phyloP scores from a whole-genome alignment of 2,329 filamentous ascomycete genomes.

The Hymenotorrendiella dingleyae region DNA sequence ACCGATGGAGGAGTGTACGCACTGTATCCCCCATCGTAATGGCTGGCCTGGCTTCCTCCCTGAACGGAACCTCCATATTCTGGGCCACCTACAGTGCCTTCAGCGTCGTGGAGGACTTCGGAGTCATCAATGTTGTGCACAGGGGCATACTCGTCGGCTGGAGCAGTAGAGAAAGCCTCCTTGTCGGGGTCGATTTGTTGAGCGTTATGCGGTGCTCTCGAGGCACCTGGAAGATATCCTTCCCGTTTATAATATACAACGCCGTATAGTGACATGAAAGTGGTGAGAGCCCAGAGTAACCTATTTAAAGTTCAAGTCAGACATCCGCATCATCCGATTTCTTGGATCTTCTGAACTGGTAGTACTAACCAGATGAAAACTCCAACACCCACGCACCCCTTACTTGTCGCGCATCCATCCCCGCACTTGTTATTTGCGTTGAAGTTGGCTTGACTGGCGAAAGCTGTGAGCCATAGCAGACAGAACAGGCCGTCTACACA shows the following conservation, averaged over 20 bases:
- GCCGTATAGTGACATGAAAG: constrained; percentile 53
- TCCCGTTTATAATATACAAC: constrained; percentile 57
- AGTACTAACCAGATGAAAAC: constrained; percentile 54
- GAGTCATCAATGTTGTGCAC: constrained; percentile 42
- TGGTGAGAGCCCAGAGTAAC: constrained; percentile 48
- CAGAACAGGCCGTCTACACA: constrained; percentile 50
- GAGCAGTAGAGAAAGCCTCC: constrained; percentile 61
- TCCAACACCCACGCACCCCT: constrained; percentile 55
- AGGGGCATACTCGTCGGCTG: constrained; percentile 61
- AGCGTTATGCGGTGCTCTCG: constrained; percentile 26
- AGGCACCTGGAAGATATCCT: constrained; percentile 49
- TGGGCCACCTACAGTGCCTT: constrained; percentile 4
- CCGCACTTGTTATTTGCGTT: constrained; percentile 52
- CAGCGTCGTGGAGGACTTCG: constrained; percentile 9
- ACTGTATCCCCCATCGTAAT: constrained; percentile 16
- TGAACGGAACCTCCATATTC: constrained; percentile 6
- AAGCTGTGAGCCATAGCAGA: constrained; percentile 61
- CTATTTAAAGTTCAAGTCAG: constrained; percentile 33
- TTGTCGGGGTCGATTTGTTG: constrained; percentile 61
- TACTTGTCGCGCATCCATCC: constrained; percentile 52
- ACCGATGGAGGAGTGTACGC: constrained; percentile 29
- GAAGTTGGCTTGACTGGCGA: constrained; percentile 59
- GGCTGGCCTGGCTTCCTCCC: constrained; percentile 6
- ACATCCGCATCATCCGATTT: not conserved
- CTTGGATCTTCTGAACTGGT: not conserved